These are phyloP conservation scores for Geotrichum australiense DNA, from an alignment of 1,139 yeast species.

Conservation along the genomic window DNA sequence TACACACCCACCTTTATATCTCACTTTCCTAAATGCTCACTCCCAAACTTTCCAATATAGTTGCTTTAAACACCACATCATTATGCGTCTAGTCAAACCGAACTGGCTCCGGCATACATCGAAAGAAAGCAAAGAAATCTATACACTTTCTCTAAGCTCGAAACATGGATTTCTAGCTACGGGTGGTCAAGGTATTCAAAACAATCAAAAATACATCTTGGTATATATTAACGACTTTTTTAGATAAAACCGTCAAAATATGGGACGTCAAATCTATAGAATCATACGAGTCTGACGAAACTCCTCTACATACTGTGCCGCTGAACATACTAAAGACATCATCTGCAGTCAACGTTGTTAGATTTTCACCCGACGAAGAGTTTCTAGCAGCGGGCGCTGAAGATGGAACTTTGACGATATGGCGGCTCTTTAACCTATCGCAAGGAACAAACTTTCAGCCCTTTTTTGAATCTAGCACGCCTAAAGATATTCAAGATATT, in stretches of 20 bases:
- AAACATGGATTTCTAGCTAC: slow-evolving; percentile 85
- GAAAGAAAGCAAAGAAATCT: too few relatives aligned
- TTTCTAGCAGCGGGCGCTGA: slow-evolving; percentile 93
- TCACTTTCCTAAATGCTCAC: too few relatives aligned
- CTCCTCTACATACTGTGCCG: slow-evolving; percentile 10
- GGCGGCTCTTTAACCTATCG: slow-evolving; percentile 57
- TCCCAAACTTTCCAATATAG: too few relatives aligned
- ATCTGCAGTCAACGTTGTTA: slow-evolving; percentile 90
- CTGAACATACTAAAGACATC: slow-evolving; percentile 34
- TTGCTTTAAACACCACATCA: too few relatives aligned
- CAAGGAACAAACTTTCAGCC: slow-evolving; percentile 86
- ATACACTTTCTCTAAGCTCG: slow-evolving; percentile 42
- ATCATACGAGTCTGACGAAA: background rate
- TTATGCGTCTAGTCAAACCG: too few relatives aligned
- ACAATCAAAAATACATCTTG: background rate
- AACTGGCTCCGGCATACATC: too few relatives aligned
- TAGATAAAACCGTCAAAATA: slow-evolving; percentile 82
- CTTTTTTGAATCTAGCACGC: slow-evolving; percentile 90
- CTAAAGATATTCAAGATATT: slow-evolving; percentile 93
- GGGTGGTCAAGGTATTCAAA: slow-evolving; percentile 56
- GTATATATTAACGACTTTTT: background rate
- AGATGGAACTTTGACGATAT: slow-evolving; percentile 80
- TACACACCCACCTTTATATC: too few relatives aligned
- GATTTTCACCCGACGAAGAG: slow-evolving; percentile 86
- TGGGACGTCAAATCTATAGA: slow-evolving; percentile 64